Base-by-base conservation (phyloP, 331 rosid species). In the Malus hybrid region DNA sequence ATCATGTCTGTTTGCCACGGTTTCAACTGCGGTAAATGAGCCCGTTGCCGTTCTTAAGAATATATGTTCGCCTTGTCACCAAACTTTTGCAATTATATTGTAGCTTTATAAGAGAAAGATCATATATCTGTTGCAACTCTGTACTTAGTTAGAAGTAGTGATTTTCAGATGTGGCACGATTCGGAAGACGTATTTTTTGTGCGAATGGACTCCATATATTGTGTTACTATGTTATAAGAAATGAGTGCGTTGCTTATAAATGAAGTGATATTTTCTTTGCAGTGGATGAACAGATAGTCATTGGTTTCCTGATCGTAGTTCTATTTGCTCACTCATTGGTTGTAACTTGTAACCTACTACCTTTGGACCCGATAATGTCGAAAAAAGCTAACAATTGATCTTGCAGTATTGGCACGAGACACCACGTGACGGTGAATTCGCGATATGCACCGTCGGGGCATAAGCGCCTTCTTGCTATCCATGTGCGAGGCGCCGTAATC, bases 1-100 rank as follows among this genome's bases (percentile, higher is more conserved):
- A 75, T 87, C 79, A 85, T 87, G 10, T 84, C 88, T 6, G 75
- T 78, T 27, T 87, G 88, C 80, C 84, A 80, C 6, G 91, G 88
- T 29, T 87, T 87, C 78, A 87, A 87, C 69, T 87, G 88, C 65
- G 84, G 83, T 69, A 69, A 72, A 66, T 89, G 81, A 82, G 88
- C 73, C 20, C 62, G 42, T 52, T 5, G 11, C 44, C 56, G 56
- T 55, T 79, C 85, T 80, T 55, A n/a, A 65, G 59, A 33, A 71
- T 52, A 78, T 67, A 77, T 50, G 83, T 77, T 79, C 65, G 63
- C 78, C 72, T 9, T 69, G 85, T 27, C 79, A 73, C 72, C 76
- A 57, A 70, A 61, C 83, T 81, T 67, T 64, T 83, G 88, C 78
- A 83, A 82, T 82, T 79, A 68, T 86, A 61, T 71, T 71, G 13